Evolutionary conservation across 371 early-diverging fungal genomes (phyloP).

Genomic region (Phascolomyces articulosus): DNA sequence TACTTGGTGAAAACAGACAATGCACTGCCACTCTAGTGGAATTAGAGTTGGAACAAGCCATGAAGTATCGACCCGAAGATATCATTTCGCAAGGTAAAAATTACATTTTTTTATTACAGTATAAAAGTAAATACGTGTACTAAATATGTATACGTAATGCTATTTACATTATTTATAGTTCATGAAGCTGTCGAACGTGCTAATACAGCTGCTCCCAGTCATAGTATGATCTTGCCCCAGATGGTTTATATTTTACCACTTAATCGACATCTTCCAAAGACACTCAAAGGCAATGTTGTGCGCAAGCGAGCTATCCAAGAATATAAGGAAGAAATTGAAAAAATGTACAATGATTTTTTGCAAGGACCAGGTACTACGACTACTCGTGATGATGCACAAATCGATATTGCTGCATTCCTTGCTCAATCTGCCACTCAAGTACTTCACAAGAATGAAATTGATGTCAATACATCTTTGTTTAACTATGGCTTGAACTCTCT

Average conservation of each 20-base stretch:
- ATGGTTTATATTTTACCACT: slow-evolving; percentile 44
- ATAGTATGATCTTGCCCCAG: slow-evolving; percentile 35
- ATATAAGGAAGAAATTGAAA: slow-evolving; percentile 26
- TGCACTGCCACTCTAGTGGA: slow-evolving; percentile 34
- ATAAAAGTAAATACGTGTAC: no score
- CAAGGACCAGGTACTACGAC: background rate
- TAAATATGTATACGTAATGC: no score
- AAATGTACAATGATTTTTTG: slow-evolving; percentile 31
- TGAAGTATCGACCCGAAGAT: slow-evolving; percentile 21
- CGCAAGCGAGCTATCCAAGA: slow-evolving; percentile 22
- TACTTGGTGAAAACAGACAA: slow-evolving; percentile 30
- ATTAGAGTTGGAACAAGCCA: slow-evolving; percentile 21
- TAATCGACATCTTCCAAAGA: slow-evolving; percentile 19
- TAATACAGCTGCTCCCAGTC: slow-evolving; percentile 34
- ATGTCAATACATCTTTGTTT: slow-evolving; percentile 12
- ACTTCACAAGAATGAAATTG: background rate
- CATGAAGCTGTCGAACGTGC: slow-evolving; percentile 29
- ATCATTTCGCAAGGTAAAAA: slow-evolving; percentile 21
- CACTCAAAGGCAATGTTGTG: slow-evolving; percentile 35
- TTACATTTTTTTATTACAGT: background rate
- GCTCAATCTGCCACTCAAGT: slow-evolving; percentile 6
- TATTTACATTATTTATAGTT: no score
- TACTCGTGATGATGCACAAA: background rate
- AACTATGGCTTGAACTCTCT: slow-evolving; percentile 23
- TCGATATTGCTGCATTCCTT: background rate